Conservation (phyloP, 2,329 filamentous ascomycete species). For the Trichophyton rubrum region DNA sequence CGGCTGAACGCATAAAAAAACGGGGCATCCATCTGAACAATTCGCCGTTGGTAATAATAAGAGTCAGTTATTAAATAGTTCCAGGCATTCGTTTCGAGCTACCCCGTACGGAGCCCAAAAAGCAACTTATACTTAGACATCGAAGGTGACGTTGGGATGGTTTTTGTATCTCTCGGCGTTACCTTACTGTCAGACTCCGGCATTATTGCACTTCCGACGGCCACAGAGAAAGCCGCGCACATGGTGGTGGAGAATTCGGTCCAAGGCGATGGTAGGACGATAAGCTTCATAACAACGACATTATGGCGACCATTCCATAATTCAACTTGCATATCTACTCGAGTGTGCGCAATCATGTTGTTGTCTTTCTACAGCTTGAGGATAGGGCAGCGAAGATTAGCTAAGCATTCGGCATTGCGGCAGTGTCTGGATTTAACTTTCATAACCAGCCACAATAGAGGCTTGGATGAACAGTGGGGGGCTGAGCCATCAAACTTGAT, state of each 20-base stretch:
- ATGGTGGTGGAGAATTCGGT: no score
- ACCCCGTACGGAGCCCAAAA: background rate
- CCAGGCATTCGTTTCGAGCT: background rate
- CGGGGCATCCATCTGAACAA: background rate
- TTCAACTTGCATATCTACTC: background rate
- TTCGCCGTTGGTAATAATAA: background rate
- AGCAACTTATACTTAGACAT: no score
- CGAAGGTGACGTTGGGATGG: background rate
- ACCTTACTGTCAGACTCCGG: background rate
- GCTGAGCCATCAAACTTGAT: background rate
- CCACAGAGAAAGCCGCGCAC: no score
- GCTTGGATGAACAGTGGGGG: background rate
- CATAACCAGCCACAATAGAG: background rate
- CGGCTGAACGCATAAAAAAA: background rate
- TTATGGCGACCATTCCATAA: background rate
- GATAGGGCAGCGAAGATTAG: background rate
- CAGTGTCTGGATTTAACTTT: background rate
- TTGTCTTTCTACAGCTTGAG: background rate
- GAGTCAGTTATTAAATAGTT: background rate
- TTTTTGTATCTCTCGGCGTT: background rate
- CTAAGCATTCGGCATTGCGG: background rate
- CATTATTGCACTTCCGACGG: no score
- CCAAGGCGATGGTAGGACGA: no score
- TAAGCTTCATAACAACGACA: background rate
- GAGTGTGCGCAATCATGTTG: background rate